These are phyloP conservation scores for Adansonia madagascariensis DNA, from an alignment of 441 rosid genomes.

Conservation along the genomic window DNA sequence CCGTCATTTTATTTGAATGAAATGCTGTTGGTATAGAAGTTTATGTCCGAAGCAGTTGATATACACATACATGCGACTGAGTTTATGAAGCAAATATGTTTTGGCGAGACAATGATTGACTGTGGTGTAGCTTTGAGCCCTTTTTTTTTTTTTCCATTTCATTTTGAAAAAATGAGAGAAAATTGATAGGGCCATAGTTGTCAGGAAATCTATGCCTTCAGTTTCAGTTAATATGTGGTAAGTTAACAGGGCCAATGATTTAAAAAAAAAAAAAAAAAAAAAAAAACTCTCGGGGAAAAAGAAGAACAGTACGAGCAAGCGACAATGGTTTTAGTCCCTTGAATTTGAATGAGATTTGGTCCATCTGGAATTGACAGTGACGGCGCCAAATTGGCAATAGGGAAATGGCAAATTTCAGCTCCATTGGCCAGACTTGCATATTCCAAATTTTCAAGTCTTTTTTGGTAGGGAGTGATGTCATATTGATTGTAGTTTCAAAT, in stretches of 20 bases:
- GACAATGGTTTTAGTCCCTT: background rate
- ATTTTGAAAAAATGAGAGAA: background rate
- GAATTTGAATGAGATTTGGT: background rate
- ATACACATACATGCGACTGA: background rate
- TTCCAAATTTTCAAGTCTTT: slow-evolving; percentile 7
- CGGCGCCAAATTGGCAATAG: background rate
- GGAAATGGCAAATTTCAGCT: background rate
- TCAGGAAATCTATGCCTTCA: background rate
- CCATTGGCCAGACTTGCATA: background rate
- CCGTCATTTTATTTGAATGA: too few relatives aligned
- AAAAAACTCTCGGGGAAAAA: too few relatives aligned
- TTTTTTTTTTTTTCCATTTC: background rate
- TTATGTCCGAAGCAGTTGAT: too few relatives aligned
- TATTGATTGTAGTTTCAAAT: background rate
- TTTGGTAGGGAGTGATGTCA: background rate
- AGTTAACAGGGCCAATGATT: background rate
- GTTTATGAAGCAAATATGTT: background rate
- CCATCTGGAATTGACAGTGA: background rate
- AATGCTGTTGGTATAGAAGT: too few relatives aligned
- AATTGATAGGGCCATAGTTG: background rate
- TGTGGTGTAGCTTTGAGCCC: background rate
- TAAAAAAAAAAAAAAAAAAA: too few relatives aligned
- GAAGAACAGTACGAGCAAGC: background rate
- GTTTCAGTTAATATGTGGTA: background rate
- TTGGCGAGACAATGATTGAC: background rate